Evolutionary conservation across 179 eudicot species (phyloP), one percentile per base, ranked within the genome.

Genomic region (Silene vulgaris): DNA sequence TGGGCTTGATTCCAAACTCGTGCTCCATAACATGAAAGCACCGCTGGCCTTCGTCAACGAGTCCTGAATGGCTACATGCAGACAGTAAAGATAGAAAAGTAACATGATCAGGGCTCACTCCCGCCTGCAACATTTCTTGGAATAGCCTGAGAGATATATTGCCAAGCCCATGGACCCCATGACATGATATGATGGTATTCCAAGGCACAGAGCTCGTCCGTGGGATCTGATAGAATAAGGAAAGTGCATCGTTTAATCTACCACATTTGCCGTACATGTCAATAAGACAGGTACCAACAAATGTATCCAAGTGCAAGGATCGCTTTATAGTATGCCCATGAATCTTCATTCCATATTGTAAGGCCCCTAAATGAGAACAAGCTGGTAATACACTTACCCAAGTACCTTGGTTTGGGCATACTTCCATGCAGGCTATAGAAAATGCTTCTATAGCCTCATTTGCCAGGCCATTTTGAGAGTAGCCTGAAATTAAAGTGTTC

Each of bases 31-130:
- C 17, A 61, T 70, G 48, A 75, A 90, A 88, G 80, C 74, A 86
- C 87, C 85, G 50, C 65, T 84, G 78, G 74, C 91, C 96, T 83
- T 89, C 83, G 48, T 87, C 88, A 63, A 90, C 86, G 43, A 89
- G 84, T 19, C 96, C 91, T 1, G 93, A 84, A 79, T 89, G 96
- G 82, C 93, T 90, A 69, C 90, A 89, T 54, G 93, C 90, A 20
- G 91, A 86, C 71, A 90, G 68, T 63, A 90, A 76, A 8, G 93
- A 88, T 19, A 90, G 74, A 70, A 89, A 88, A 32, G 93, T 90
- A 40, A 90, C 82, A 63, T 86, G 85, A 83, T 89, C 96, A 12
- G 90, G 91, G 60, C 54, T 75, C 78, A 88, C 93, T 70, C 86
- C 85, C 61, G 85, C 85, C 64, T 82, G 78, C 48, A 82, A 75